A percentile compares a stretch with the other conserved stretches of the same genome.
These are phyloP conservation scores for Cryomyces minteri DNA, from an alignment of 495 filamentous ascomycete species.

Conservation along the genomic window DNA sequence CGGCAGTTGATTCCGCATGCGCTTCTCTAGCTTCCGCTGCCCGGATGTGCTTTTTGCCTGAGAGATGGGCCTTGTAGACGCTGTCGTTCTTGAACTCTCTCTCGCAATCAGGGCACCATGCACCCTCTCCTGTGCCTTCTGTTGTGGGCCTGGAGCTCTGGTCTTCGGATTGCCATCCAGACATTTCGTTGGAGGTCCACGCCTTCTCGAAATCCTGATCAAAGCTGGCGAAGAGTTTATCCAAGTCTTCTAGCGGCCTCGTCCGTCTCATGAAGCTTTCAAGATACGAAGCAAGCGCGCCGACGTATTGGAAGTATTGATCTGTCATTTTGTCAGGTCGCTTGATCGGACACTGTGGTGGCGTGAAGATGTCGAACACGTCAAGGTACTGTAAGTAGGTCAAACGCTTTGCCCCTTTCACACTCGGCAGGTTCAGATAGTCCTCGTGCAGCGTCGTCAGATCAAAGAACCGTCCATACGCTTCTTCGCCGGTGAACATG, in stretches of 20 bases:
- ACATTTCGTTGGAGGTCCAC: constrained; percentile 62
- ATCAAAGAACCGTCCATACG: constrained; percentile 79
- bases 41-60: constrained; percentile 78
- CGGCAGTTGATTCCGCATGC: constrained; percentile 9
- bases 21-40: constrained; percentile 42
- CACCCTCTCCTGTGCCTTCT: constrained; percentile 46
- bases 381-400: constrained; percentile 86
- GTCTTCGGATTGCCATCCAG: constrained; percentile 56
- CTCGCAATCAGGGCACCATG: constrained; percentile 79
- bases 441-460: constrained; percentile 66
- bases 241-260: constrained; percentile 63
- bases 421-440: constrained; percentile 72
- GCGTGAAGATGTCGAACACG: constrained; percentile 68
- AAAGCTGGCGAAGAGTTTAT: constrained; percentile 53
- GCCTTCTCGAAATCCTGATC: constrained; percentile 67
- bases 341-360: constrained; percentile 50
- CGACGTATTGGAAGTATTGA: constrained; percentile 77
- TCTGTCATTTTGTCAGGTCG: constrained; percentile 71
- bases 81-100: constrained; percentile 93
- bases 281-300: constrained; percentile 60
- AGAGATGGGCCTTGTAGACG: constrained; percentile 78
- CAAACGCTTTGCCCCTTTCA: constrained; percentile 41
- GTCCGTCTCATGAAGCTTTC: constrained; percentile 72
- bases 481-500: constrained; percentile 93
- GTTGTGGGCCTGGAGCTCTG: constrained; percentile 21